These are phyloP conservation scores for Phytophthora tentaculata DNA, from an alignment of 352 stramenopile species.

Conservation along the genomic window DNA sequence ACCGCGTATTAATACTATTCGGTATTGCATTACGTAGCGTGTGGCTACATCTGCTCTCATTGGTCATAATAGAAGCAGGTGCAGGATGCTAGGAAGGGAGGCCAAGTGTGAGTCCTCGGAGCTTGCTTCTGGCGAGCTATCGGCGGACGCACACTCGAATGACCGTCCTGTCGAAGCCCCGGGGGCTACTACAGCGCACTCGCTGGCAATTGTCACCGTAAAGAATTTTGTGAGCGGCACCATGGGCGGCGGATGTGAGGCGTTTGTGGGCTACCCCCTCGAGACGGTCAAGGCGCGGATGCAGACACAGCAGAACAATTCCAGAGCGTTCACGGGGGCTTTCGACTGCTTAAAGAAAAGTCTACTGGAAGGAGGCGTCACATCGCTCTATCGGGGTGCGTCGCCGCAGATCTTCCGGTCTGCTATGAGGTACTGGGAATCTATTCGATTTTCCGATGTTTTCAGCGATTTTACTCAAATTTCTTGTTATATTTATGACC, in stretches of 20 bases:
- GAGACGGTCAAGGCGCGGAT: constrained; percentile 77
- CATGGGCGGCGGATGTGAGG: constrained; percentile 63
- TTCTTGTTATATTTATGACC: constrained; percentile 12
- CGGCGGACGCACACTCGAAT: constrained; percentile 14
- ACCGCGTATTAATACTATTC: no score
- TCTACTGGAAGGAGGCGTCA: constrained; percentile 54
- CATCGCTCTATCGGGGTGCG: constrained; percentile 69
- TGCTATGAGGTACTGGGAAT: constrained; percentile 55
- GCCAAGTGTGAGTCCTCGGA: constrained; percentile 33
- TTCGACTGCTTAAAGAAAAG: constrained; percentile 68
- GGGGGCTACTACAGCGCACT: constrained; percentile 29
- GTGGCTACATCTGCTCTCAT: no score
- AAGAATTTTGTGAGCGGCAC: constrained; percentile 74
- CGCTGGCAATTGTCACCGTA: constrained; percentile 52
- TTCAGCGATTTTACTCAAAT: constrained; percentile 5
- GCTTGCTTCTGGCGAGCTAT: constrained; percentile 31
- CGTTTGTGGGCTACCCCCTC: constrained; percentile 67
- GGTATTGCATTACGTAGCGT: no score
- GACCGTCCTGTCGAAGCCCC: neutral
- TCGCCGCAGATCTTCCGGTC: constrained; percentile 76
- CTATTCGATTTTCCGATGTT: constrained; percentile 8
- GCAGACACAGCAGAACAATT: constrained; percentile 58
- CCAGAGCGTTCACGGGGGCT: constrained; percentile 43
- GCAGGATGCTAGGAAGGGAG: constrained; percentile 13
- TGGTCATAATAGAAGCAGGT: no score